phyloP scores from a whole-genome alignment of 345 rosid species.

The Hypericum perforatum region DNA sequence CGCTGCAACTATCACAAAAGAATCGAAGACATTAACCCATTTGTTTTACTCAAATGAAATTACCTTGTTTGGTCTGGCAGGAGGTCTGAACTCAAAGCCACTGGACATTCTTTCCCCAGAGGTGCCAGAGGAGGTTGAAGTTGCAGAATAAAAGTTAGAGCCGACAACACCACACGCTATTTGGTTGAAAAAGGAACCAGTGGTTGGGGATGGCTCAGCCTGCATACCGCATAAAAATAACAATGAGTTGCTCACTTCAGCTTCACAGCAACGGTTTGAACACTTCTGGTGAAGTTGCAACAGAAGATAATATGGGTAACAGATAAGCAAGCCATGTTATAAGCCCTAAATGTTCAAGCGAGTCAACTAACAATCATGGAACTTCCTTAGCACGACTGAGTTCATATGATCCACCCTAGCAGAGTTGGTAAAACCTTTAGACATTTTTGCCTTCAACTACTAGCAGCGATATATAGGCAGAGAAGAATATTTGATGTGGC shows the following conservation, averaged over 20 bases:
- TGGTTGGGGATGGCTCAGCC: slow-evolving; percentile 96
- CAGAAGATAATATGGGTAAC: not conserved
- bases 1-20: not conserved
- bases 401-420: not conserved
- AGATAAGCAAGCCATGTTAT: slow-evolving; percentile 7
- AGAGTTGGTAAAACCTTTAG: slow-evolving; percentile 8
- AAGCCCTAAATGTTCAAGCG: slow-evolving; percentile 6
- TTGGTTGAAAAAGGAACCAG: slow-evolving; percentile 71
- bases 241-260: not conserved
- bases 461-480: slow-evolving; percentile 11
- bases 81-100: slow-evolving; percentile 75
- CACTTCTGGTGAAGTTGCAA: not conserved
- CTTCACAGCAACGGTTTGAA: not conserved
- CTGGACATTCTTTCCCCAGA: slow-evolving; percentile 38
- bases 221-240: slow-evolving; percentile 28
- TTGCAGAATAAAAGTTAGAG: slow-evolving; percentile 31
- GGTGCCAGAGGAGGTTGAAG: slow-evolving; percentile 29
- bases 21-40: not conserved
- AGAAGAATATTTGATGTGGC: slow-evolving; percentile 12
- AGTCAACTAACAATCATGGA: not conserved
- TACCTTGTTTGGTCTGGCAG: slow-evolving; percentile 62
- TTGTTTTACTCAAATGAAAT: slow-evolving; percentile 15
- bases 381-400: slow-evolving; percentile 7
- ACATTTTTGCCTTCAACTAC: slow-evolving; percentile 1
- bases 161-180: slow-evolving; percentile 26